phyloP scores from a whole-genome alignment of 768 basidiomycete species.

The Jaapia argillacea region DNA sequence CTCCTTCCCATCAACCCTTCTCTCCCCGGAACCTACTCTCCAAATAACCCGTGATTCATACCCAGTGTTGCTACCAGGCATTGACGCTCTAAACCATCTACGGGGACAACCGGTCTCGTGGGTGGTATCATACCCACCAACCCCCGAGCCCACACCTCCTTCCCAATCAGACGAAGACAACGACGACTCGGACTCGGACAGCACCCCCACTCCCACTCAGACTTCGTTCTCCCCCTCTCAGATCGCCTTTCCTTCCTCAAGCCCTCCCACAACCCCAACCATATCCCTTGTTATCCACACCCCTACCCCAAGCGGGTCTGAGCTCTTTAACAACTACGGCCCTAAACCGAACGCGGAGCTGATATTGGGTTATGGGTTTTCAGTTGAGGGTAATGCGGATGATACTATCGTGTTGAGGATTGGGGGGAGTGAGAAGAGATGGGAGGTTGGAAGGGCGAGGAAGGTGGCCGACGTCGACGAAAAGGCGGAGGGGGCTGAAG shows the following conservation, averaged over 20 bases:
- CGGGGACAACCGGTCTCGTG: slow-evolving; percentile 78
- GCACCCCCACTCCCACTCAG: too few species aligned
- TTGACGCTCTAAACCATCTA: slow-evolving; percentile 82
- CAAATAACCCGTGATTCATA: slow-evolving; percentile 40
- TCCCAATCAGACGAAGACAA: neutral
- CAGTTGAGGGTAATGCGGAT: slow-evolving; percentile 67
- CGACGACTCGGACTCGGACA: neutral
- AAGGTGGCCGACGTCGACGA: neutral
- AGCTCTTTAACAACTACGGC: slow-evolving; percentile 89
- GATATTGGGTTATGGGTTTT: slow-evolving; percentile 88
- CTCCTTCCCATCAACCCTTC: slow-evolving; percentile 80
- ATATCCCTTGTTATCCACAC: slow-evolving; percentile 58
- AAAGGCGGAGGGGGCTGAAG: neutral
- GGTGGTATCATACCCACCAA: slow-evolving; percentile 45
- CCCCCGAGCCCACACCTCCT: too few species aligned
- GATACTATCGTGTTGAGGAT: slow-evolving; percentile 80
- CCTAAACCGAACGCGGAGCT: slow-evolving; percentile 86
- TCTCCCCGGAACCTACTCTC: slow-evolving; percentile 48
- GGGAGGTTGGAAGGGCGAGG: slow-evolving; percentile 60
- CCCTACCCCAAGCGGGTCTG: slow-evolving; percentile 28
- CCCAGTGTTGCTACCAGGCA: slow-evolving; percentile 78
- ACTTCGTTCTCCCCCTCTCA: neutral
- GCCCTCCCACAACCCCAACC: slow-evolving; percentile 20
- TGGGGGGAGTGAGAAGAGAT: slow-evolving; percentile 40
- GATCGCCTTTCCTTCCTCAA: slow-evolving; percentile 5